Conservation (phyloP, 257 asterid species). For the Striga asiatica region DNA sequence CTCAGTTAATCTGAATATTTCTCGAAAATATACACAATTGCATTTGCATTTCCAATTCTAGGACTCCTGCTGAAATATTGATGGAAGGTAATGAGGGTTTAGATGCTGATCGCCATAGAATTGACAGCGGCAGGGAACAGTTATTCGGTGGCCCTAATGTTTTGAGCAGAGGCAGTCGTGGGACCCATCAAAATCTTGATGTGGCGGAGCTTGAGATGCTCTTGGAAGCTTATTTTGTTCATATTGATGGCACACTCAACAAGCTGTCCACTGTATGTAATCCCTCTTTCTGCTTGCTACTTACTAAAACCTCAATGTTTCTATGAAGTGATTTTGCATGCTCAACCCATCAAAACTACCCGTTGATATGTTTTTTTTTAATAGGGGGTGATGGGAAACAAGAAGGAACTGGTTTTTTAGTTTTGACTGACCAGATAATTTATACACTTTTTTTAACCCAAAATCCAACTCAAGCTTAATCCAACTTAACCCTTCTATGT, state of each 20-base stretch:
- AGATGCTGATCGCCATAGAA: conserved; percentile 32
- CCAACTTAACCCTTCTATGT: too few relatives aligned
- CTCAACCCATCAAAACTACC: too few relatives aligned
- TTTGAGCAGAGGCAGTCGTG: conserved; percentile 65
- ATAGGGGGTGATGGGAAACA: too few relatives aligned
- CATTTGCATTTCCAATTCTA: conserved; percentile 19
- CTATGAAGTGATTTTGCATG: too few relatives aligned
- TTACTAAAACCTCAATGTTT: background rate
- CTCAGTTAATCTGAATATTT: too few relatives aligned
- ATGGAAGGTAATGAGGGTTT: conserved; percentile 41
- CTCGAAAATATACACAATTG: background rate
- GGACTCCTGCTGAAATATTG: conserved; percentile 43
- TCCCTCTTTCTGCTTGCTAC: conserved; percentile 3
- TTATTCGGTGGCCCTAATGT: conserved; percentile 39
- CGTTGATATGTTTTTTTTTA: too few relatives aligned
- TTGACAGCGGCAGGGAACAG: conserved; percentile 31
- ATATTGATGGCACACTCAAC: conserved; percentile 82
- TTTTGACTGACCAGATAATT: too few relatives aligned
- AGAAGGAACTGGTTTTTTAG: too few relatives aligned
- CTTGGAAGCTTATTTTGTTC: conserved; percentile 91
- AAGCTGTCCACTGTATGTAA: conserved; percentile 75
- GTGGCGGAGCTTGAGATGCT: conserved; percentile 98
- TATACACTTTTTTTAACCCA: too few relatives aligned
- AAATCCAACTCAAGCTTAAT: too few relatives aligned
- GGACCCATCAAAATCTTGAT: conserved; percentile 68